A percentile compares a stretch with the other conserved stretches of the same genome.
phyloP scores from a whole-genome alignment of 345 rosid genomes.

The Arabis alpina region DNA sequence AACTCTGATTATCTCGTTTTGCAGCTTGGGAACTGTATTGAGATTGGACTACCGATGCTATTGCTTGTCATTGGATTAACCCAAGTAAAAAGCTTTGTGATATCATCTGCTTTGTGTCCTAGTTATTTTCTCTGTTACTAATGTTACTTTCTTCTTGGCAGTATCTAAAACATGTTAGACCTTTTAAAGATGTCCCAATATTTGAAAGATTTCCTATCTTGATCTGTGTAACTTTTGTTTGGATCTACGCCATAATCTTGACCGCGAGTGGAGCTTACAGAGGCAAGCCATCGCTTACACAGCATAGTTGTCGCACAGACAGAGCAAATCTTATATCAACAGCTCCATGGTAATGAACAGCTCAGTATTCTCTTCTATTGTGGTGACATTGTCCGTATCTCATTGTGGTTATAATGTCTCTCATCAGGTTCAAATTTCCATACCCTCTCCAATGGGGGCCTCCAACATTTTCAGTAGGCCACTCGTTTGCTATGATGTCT shows the following conservation, averaged over 20 bases:
- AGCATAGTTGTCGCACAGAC: slow-evolving; percentile 85
- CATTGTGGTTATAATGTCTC: background rate
- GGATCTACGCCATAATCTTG: slow-evolving; percentile 86
- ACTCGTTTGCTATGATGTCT: slow-evolving; percentile 94
- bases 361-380: background rate
- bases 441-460: slow-evolving; percentile 99
- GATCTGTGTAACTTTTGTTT: slow-evolving; percentile 67
- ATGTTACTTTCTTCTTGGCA: slow-evolving; percentile 41
- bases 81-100: slow-evolving; percentile 55
- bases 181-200: slow-evolving; percentile 57
- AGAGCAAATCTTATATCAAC: slow-evolving; percentile 77
- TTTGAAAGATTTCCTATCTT: slow-evolving; percentile 84
- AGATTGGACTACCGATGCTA: slow-evolving; percentile 94
- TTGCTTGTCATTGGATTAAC: slow-evolving; percentile 72
- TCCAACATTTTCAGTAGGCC: slow-evolving; percentile 96
- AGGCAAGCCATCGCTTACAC: slow-evolving; percentile 58
- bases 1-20: slow-evolving; percentile 25
- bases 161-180: slow-evolving; percentile 85
- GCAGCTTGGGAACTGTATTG: slow-evolving; percentile 92
- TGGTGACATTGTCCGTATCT: slow-evolving; percentile 6
- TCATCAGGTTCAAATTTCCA: slow-evolving; percentile 83
- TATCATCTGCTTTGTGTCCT: background rate
- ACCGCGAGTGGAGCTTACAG: slow-evolving; percentile 92
- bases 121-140: slow-evolving; percentile 13
- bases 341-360: slow-evolving; percentile 79